phyloP scores from a whole-genome alignment of 1,284 basidiomycete genomes.

The Anthracocystis walkeri region DNA sequence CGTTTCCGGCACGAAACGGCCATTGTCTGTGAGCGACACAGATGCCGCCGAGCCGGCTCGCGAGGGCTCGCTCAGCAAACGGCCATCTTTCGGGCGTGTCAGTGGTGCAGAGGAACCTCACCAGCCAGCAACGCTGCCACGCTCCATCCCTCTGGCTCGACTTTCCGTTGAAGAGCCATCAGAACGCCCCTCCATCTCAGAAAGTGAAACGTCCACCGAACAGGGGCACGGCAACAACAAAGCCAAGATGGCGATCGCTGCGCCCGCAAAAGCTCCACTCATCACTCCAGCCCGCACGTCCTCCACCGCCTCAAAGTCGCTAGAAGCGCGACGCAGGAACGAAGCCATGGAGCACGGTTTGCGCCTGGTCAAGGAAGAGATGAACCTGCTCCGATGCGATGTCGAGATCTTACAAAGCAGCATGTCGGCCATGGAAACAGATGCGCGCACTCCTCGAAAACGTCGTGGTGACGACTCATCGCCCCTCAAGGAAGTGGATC shows the following conservation, averaged over 20 bases:
- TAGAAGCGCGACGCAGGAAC: conserved; percentile 33
- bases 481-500: conserved; percentile 19
- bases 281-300: conserved; percentile 35
- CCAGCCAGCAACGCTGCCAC: conserved; percentile 12
- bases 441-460: conserved; percentile 29
- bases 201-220: conserved; percentile 40
- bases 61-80: conserved; percentile 26
- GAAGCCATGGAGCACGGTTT: conserved; percentile 37
- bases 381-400: conserved; percentile 36
- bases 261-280: conserved; percentile 4
- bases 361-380: conserved; percentile 42
- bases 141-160: conserved; percentile 10
- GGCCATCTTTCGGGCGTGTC: conserved; percentile 27
- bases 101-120: background rate
- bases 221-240: conserved; percentile 24
- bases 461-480: conserved; percentile 18
- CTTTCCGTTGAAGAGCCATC: conserved; percentile 17
- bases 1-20: conserved; percentile 32
- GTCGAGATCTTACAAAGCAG: conserved; percentile 30
- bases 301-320: conserved; percentile 36
- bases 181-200: conserved; percentile 30
- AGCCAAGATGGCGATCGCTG: background rate
- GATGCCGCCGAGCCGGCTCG: conserved; percentile 6
- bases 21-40: conserved; percentile 16
- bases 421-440: conserved; percentile 15